A percentile compares a stretch with the other conserved stretches of the same genome.
These are phyloP conservation scores for Cairneyella variabilis DNA, from an alignment of 495 filamentous ascomycete genomes.

Conservation along the genomic window DNA sequence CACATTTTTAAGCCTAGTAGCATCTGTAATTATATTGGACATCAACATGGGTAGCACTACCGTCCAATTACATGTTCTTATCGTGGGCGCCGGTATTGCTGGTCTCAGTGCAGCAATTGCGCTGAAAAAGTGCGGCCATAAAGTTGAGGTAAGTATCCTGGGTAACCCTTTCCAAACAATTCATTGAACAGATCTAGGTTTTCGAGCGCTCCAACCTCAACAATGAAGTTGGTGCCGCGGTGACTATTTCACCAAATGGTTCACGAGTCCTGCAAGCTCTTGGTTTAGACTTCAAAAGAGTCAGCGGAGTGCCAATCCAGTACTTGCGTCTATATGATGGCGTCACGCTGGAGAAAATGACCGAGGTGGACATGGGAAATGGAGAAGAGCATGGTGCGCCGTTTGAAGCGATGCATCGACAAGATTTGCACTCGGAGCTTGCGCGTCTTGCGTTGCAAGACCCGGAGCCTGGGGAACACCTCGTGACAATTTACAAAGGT, in stretches of 20 bases:
- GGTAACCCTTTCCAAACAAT: background rate
- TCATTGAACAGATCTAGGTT: background rate
- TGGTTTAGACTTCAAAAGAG: constrained; percentile 31
- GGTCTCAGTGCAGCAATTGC: constrained; percentile 49
- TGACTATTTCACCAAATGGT: constrained; percentile 48
- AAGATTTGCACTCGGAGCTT: background rate
- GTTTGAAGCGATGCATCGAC: background rate
- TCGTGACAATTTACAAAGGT: background rate
- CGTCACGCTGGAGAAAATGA: background rate
- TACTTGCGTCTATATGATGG: background rate
- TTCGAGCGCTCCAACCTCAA: constrained; percentile 48
- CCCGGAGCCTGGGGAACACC: background rate
- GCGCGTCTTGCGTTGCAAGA: background rate
- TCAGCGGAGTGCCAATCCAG: constrained; percentile 21
- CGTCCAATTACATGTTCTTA: constrained; percentile 27
- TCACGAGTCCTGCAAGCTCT: constrained; percentile 41
- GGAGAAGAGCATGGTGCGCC: background rate
- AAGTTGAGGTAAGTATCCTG: constrained; percentile 37
- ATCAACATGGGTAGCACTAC: too few relatives aligned
- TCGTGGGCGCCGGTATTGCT: constrained; percentile 54
- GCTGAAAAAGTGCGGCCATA: constrained; percentile 47
- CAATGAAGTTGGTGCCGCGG: constrained; percentile 47
- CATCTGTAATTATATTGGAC: too few relatives aligned
- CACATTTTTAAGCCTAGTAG: too few relatives aligned
- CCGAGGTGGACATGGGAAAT: background rate